Base-by-base conservation (phyloP, 129 eudicot genomes). In the Saposhnikovia divaricata region DNA sequence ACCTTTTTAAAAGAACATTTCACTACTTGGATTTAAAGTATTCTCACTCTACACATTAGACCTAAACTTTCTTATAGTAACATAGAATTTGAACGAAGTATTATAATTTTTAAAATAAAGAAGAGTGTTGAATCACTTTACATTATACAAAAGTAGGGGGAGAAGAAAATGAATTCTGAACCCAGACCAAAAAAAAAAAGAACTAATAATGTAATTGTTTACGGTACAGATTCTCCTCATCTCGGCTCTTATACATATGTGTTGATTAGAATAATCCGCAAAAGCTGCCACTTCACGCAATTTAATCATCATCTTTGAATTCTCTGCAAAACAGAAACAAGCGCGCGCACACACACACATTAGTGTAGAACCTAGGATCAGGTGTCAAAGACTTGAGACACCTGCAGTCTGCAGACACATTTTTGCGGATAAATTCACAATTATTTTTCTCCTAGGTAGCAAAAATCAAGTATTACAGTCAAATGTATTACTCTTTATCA, bases 241-340 rank as follows among this genome's bases (percentile, higher is more conserved):
- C 47, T 87, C 83, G 75, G 42, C 51, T 71, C 76, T 37, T 80
- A 76, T 76, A 43, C 53, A 23, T 76, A 79, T 74, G 48, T 76
- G 82, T 83, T 81, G 82, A 80, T 81, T 81, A 74, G 72, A 79
- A 63, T 48, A 48, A 51, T 76, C 80, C 38, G 21, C 39, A 79
- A 48, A 80, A 71, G 51, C 50, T 21, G 72, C 78, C 65, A 61
- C 81, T 77, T n/a, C 73, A 70, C 45, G 80, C 79, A 79, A 45
- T 76, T 55, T 83, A 95, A 77, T 95, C 98, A 71, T 95, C 98
- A 74, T 95, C 98, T 84, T 92, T 92, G 93, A 95, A 95, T 88
- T 95, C 98, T 84, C 98, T 95, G 98, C 75, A 28, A 79, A 82
- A 69, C 76, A 83, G 83, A 76, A 66, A 21, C 23, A 59, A 34